These are phyloP conservation scores for Pichia kudriavzevii DNA, from an alignment of 1,139 yeast species.

Conservation along the genomic window DNA sequence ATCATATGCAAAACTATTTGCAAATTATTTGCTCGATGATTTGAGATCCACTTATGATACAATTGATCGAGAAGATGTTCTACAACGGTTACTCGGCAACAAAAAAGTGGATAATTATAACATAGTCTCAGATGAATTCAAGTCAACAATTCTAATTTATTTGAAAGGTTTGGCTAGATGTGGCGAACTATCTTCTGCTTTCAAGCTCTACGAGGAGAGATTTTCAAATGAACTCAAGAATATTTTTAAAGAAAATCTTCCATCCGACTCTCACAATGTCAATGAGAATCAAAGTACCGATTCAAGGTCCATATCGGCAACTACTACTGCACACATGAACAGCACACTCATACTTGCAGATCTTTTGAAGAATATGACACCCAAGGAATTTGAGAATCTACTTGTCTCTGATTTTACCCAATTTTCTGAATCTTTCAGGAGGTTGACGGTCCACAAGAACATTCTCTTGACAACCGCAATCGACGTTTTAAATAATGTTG, in stretches of 20 bases:
- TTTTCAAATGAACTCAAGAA: constrained; percentile 64
- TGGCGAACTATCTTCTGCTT: constrained; percentile 58
- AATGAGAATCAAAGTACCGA: background rate
- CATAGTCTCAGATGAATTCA: constrained; percentile 16
- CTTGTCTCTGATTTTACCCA: constrained; percentile 52
- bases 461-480: constrained; percentile 66
- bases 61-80: constrained; percentile 42
- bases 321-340: constrained; percentile 15
- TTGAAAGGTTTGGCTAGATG: constrained; percentile 55
- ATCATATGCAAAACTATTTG: constrained; percentile 52
- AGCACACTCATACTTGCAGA: constrained; percentile 22
- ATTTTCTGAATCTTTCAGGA: constrained; percentile 63
- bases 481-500: constrained; percentile 36
- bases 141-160: constrained; percentile 31
- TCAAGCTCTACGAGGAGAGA: constrained; percentile 57
- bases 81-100: constrained; percentile 36
- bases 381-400: constrained; percentile 70
- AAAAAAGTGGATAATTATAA: constrained; percentile 6
- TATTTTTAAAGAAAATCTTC: constrained; percentile 60
- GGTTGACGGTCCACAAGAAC: constrained; percentile 75
- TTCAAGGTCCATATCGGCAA: constrained; percentile 17
- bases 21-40: constrained; percentile 50
- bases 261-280: constrained; percentile 29
- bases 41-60: constrained; percentile 48
- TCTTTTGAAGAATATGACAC: constrained; percentile 52